Evolutionary conservation across 805 yeast species (phyloP), one percentile per base, ranked within the genome.

Genomic region (Candida verbasci): DNA sequence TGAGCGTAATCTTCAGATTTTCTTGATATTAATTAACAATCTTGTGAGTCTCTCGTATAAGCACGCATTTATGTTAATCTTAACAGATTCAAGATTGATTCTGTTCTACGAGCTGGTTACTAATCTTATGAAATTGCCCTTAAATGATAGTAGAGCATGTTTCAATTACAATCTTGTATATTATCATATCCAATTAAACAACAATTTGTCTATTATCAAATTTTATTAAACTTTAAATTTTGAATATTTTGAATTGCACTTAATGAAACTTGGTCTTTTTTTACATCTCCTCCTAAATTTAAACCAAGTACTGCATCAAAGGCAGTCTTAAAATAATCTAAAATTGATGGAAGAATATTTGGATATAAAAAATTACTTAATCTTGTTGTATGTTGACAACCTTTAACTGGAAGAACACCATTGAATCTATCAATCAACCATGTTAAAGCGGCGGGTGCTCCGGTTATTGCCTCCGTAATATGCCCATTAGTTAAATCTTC

Each of bases 311-410:
- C 5, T 7, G 22, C n/a, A 11, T 17, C 11, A 17, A 16, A 11
- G 4, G 16, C 31, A 17, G 31, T 4, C 11, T 28, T 7, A 28
- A 28, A 28, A 17, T 28, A 28, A 28, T 28, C 31, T 4, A 28
- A 11, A 6, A 28, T 5, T n/a, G 31, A 28, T 6, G 31, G n/a
- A 16, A 17, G 6, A 5, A 34, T 15, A 26, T 23, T 23, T 4
- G 56, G 46, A 62, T 53, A 50, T 60, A 78, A 40, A 68, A 84
- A 30, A 61, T 60, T 53, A 48, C 61, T 11, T 56, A 56, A 42
- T 68, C 80, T 41, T 63, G 58, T 82, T 73, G 77, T 47, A 62
- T 61, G 71, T 71, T 68, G 45, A 62, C 76, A 30, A 65, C 77
- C 52, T 62, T 68, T 16, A 65, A 60, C 44, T 63, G 74, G 49